Evolutionary conservation across 208 protist genomes (phyloP).

Genomic region (Novymonas esmeraldas): DNA sequence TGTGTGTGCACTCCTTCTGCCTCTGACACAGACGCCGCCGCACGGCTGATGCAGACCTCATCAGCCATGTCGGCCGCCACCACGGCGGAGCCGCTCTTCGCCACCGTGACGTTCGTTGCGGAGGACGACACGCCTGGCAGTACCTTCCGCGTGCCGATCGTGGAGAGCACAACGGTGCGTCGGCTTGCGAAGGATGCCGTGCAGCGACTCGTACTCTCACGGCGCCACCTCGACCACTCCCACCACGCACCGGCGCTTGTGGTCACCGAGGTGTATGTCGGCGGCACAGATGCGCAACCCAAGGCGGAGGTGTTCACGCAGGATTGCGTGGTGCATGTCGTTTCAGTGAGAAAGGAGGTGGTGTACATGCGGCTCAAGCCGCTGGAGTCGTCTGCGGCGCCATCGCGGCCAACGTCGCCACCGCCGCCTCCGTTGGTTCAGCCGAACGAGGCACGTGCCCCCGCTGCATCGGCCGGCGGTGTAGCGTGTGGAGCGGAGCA

Average conservation of each 20-base stretch:
- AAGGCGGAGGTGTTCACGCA: constrained; percentile 79
- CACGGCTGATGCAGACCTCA: neutral
- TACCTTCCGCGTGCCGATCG: constrained; percentile 81
- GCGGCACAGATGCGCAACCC: constrained; percentile 38
- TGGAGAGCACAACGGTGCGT: constrained; percentile 64
- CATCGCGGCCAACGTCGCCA: constrained; percentile 6
- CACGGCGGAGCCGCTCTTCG: constrained; percentile 63
- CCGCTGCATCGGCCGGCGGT: too few relatives aligned
- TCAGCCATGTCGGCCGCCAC: neutral
- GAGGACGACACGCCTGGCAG: constrained; percentile 34
- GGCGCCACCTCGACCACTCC: constrained; percentile 19
- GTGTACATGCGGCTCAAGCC: constrained; percentile 66
- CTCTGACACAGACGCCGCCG: neutral
- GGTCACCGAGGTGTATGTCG: constrained; percentile 81
- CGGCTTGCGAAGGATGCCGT: constrained; percentile 85
- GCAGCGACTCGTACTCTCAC: constrained; percentile 68
- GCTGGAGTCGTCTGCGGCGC: constrained; percentile 6
- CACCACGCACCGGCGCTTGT: constrained; percentile 31
- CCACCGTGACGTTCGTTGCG: constrained; percentile 71
- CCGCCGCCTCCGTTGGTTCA: constrained; percentile 3
- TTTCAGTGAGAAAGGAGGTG: constrained; percentile 71
- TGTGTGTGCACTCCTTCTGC: neutral
- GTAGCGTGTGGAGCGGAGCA: too few relatives aligned
- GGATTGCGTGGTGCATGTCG: constrained; percentile 69
- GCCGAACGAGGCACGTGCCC: neutral